Evolutionary conservation across 371 early-diverging fungal genomes (phyloP).

Genomic region (Mucor racemosus): DNA sequence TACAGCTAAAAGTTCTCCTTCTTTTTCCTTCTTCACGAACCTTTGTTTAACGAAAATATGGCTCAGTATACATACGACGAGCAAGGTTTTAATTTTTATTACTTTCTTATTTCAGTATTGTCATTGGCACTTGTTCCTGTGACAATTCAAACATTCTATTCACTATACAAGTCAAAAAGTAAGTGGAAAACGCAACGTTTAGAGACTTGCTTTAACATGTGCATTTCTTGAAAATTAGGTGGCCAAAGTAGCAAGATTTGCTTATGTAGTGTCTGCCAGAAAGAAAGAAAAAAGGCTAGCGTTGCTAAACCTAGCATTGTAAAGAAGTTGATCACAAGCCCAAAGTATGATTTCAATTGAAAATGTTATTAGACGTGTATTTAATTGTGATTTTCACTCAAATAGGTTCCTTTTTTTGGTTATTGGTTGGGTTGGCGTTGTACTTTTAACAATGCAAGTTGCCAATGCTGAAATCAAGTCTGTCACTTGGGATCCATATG

Average conservation of each 20-base stretch:
- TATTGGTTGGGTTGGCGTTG: constrained; percentile 82
- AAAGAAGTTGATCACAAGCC: constrained; percentile 30
- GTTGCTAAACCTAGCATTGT: constrained; percentile 16
- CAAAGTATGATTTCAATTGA: constrained; percentile 18
- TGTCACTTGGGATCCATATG: constrained; percentile 91
- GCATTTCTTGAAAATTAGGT: background rate
- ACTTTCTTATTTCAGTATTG: constrained; percentile 87
- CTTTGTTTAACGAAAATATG: constrained; percentile 28
- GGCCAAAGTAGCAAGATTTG: constrained; percentile 21
- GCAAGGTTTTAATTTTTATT: constrained; percentile 92
- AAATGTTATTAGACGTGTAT: background rate
- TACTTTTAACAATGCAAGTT: constrained; percentile 76
- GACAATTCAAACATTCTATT: constrained; percentile 62
- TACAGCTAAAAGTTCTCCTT: background rate
- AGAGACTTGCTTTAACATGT: background rate
- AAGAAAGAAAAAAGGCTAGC: constrained; percentile 26
- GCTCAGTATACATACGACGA: constrained; percentile 92
- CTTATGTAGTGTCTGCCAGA: constrained; percentile 31
- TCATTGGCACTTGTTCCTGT: constrained; percentile 81
- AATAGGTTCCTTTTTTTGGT: constrained; percentile 58
- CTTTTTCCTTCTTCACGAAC: constrained; percentile 7
- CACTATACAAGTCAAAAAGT: constrained; percentile 51
- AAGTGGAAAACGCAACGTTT: constrained; percentile 13
- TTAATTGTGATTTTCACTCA: constrained; percentile 3
- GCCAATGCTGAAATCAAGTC: constrained; percentile 70